phyloP scores from a whole-genome alignment of 371 early-diverging fungal species.

The Mortierella sp. region DNA sequence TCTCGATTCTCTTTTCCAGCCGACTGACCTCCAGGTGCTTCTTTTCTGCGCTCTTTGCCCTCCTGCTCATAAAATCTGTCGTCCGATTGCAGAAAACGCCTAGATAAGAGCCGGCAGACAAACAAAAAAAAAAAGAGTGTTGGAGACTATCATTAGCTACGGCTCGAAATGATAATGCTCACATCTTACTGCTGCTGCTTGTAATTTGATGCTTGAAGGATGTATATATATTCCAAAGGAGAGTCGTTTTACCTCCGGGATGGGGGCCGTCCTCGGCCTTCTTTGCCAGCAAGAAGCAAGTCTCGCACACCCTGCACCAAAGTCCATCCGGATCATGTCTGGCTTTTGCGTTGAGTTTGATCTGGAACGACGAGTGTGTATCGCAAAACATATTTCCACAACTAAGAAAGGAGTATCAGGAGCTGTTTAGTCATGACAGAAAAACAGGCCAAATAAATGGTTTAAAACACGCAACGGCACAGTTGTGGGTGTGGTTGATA shows the following conservation, averaged over 20 bases:
- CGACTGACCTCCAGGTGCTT: constrained; percentile 86
- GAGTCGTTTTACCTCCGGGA: constrained; percentile 60
- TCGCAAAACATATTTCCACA: constrained; percentile 83
- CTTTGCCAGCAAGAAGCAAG: constrained; percentile 64
- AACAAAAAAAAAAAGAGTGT: neutral
- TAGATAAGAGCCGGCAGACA: too few relatives aligned
- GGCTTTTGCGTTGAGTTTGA: constrained; percentile 75
- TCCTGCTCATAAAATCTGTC: constrained; percentile 63
- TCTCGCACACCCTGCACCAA: constrained; percentile 82
- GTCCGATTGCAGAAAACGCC: constrained; percentile 65
- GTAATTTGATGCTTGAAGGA: too few relatives aligned
- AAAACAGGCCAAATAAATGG: too few relatives aligned
- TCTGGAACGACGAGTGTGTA: constrained; percentile 73
- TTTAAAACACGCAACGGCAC: too few relatives aligned
- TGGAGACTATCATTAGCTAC: neutral
- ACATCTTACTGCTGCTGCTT: neutral
- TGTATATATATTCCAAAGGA: too few relatives aligned
- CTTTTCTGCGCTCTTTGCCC: constrained; percentile 71
- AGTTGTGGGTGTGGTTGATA: too few relatives aligned
- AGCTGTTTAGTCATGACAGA: too few relatives aligned
- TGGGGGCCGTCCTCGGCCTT: constrained; percentile 65
- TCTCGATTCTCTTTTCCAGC: constrained; percentile 87
- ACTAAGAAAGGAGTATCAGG: constrained; percentile 53
- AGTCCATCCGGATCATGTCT: constrained; percentile 80
- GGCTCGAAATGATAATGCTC: neutral